Conservation (phyloP, 164 flowering plant genomes). For the Umbellularia californica region DNA sequence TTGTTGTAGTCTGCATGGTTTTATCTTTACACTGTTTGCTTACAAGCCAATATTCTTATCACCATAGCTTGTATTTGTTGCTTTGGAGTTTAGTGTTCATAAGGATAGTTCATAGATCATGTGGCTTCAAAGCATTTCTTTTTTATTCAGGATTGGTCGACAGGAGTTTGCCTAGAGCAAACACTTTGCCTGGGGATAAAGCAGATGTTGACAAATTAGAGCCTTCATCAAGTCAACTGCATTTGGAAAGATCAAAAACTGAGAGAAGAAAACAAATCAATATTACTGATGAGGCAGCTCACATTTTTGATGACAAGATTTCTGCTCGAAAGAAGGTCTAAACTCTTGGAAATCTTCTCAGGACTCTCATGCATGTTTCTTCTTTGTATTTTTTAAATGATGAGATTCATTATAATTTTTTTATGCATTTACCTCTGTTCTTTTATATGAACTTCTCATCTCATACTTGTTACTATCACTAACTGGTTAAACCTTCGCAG, state of each 20-base stretch:
- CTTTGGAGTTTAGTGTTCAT: too few species aligned
- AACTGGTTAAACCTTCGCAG: slow-evolving; percentile 41
- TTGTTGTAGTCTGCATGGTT: too few species aligned
- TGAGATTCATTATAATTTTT: neutral
- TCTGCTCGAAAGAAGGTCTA: slow-evolving; percentile 69
- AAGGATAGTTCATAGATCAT: too few species aligned
- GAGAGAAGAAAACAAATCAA: slow-evolving; percentile 49
- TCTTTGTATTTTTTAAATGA: neutral
- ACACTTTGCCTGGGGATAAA: slow-evolving; percentile 43
- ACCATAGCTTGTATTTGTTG: too few species aligned
- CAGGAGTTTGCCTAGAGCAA: slow-evolving; percentile 36
- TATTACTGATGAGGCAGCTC: slow-evolving; percentile 54
- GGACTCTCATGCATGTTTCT: neutral
- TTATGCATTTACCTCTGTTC: neutral
- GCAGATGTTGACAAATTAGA: slow-evolving; percentile 28
- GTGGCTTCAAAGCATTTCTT: too few species aligned
- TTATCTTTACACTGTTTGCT: too few species aligned
- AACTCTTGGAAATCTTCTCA: neutral
- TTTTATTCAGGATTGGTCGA: slow-evolving; percentile 22
- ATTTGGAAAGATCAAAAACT: slow-evolving; percentile 69
- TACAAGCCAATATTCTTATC: too few species aligned
- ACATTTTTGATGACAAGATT: slow-evolving; percentile 68
- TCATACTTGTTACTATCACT: slow-evolving; percentile 5
- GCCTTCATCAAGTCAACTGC: slow-evolving; percentile 24
- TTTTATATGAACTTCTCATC: neutral